A percentile compares a stretch with the other conserved stretches of the same genome.
phyloP scores from a whole-genome alignment of 2,329 filamentous ascomycete species.

The Stenocarpella maydis region DNA sequence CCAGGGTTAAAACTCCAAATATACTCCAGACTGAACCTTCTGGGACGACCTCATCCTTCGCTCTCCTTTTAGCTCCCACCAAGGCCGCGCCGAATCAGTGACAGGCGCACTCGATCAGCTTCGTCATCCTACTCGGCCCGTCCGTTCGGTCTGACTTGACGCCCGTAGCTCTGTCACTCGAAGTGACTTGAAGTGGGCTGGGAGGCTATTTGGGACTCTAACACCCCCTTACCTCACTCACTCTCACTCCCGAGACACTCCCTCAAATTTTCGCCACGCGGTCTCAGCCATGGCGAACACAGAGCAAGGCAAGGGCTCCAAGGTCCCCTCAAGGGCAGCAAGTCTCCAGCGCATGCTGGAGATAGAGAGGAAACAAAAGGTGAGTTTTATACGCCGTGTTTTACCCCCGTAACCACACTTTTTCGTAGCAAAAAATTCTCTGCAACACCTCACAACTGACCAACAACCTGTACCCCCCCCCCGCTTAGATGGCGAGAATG shows the following conservation, averaged over 20 bases:
- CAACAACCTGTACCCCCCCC: constrained; percentile 26
- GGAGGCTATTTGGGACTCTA: constrained; percentile 6
- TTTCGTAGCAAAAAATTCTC: constrained; percentile 3
- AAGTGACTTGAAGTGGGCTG: constrained; percentile 9
- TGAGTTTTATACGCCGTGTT: constrained; percentile 44
- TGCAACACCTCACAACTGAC: constrained; percentile 24
- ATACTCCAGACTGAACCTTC: constrained; percentile 8
- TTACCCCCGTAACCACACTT: constrained; percentile 18
- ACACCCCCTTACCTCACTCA: constrained; percentile 18
- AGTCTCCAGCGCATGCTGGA: constrained; percentile 68
- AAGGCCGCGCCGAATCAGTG: neutral
- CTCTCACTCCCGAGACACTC: constrained; percentile 14
- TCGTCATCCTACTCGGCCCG: neutral
- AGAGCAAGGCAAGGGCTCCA: constrained; percentile 36
- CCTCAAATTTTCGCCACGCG: constrained; percentile 11
- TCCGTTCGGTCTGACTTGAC: constrained; percentile 7
- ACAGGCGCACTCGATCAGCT: constrained; percentile 3
- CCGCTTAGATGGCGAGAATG: constrained; percentile 43
- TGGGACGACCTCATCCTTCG: constrained; percentile 19
- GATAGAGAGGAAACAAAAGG: constrained; percentile 66
- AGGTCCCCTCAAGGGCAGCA: constrained; percentile 48
- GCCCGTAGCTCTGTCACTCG: constrained; percentile 12
- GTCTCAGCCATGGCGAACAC: constrained; percentile 31
- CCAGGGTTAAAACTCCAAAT: constrained; percentile 18
- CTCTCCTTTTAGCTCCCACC: neutral